Evolutionary conservation across 176 grass and related monocot species (phyloP), one percentile per base, ranked within the genome.

Genomic region (Ananas comosus): DNA sequence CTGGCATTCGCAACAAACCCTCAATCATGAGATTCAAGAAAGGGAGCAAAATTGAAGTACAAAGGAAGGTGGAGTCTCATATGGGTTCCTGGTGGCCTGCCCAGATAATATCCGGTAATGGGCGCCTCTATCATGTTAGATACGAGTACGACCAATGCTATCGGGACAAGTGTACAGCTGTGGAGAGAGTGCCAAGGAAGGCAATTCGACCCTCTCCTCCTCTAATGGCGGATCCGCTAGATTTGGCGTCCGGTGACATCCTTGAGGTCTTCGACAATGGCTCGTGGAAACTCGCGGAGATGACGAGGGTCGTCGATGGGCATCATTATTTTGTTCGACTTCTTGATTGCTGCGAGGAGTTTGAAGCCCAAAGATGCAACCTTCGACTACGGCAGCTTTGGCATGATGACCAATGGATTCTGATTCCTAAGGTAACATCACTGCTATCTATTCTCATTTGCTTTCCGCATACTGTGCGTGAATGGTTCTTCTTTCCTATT

Each of bases 51-150:
- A 83, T 91, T 58, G 91, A 96, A 64, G 88, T 96, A 10, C 64
- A 81, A 65, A 68, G 80, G 67, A 76, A 80, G 72, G 61, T 47
- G 58, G 83, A 85, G 51, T 56, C 76, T 7, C 88, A 83, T 0
- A 64, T 72, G 13, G 91, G 82, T 63, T 88, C 77, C 2, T 96
- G 91, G 91, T 76, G 85, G 63, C 83, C 71, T 49, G 82, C 75
- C 1, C 65, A 88, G 69, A 88, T 96, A 21, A n/a, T 91, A 50
- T 96, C 85, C 13, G 88, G 85, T 53, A 96, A 96, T 29, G 91
- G 91, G 2, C 82, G 79, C 70, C 86, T 50, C 9, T 91, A 91
- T 57, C 21, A 77, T 63, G 79, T 96, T n/a, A 80, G 58, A 59
- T 96, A 86, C 33, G 29, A 91, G 42, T 42, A 42, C 33, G n/a